Percentiles rank a stretch among this genome's conserved stretches.
phyloP scores from a whole-genome alignment of 768 basidiomycete genomes.

The Macrocybe gigantea region DNA sequence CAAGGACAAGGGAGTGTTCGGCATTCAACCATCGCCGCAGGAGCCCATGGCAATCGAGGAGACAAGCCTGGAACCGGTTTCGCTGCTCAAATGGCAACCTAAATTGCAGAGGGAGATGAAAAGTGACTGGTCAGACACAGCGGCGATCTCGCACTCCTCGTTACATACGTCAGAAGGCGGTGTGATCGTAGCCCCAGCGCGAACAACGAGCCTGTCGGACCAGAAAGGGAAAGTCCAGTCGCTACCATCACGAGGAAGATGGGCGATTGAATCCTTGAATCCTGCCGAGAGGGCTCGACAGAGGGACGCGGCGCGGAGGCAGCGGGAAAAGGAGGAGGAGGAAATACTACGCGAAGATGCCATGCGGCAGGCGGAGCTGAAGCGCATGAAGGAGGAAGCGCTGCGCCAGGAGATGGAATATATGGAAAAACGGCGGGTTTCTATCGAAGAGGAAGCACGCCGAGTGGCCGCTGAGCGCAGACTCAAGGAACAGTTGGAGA shows the following conservation, averaged over 20 bases:
- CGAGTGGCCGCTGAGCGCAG: slow-evolving; percentile 29
- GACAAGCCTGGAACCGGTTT: no score
- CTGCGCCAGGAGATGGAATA: slow-evolving; percentile 36
- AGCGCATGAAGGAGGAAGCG: slow-evolving; percentile 33
- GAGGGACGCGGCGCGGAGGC: slow-evolving; percentile 23
- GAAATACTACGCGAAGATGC: slow-evolving; percentile 39
- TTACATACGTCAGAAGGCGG: slow-evolving; percentile 7
- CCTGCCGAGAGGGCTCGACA: slow-evolving; percentile 27
- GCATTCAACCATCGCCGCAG: slow-evolving; percentile 8
- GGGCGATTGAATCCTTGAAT: slow-evolving; percentile 25
- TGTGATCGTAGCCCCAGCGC: slow-evolving; percentile 3
- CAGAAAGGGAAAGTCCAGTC: slow-evolving; percentile 4
- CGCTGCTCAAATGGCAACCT: no score
- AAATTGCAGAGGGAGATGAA: no score
- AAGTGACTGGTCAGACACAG: no score
- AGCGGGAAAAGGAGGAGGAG: slow-evolving; percentile 31
- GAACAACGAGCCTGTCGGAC: not conserved
- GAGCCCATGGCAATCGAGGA: not conserved
- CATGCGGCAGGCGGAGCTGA: slow-evolving; percentile 32
- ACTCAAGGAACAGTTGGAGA: slow-evolving; percentile 31
- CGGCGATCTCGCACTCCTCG: no score
- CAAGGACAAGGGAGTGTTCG: slow-evolving; percentile 24
- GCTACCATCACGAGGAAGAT: slow-evolving; percentile 29
- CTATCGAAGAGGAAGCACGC: slow-evolving; percentile 35
- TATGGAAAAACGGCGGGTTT: slow-evolving; percentile 31